These are phyloP conservation scores for Bacterosira constricta DNA, from an alignment of 108 stramenopile genomes.

Conservation along the genomic window DNA sequence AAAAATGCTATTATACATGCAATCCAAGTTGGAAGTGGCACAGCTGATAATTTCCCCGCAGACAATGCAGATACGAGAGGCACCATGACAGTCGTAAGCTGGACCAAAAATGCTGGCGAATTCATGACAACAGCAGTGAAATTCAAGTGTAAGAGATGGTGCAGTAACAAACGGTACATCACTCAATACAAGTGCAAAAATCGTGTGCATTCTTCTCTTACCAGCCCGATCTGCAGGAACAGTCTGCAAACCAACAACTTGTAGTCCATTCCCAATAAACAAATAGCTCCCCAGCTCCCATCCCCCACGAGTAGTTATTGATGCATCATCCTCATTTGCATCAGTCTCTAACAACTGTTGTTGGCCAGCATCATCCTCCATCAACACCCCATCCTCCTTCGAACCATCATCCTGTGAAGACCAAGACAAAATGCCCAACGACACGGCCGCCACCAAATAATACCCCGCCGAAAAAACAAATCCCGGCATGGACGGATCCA, in stretches of 20 bases:
- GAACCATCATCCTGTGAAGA: not conserved
- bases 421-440: constrained; percentile 32
- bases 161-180: no score
- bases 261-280: constrained; percentile 79
- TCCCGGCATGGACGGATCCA: constrained; percentile 73
- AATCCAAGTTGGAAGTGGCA: constrained; percentile 62
- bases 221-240: constrained; percentile 75
- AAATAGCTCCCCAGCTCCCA: constrained; percentile 82
- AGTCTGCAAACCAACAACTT: constrained; percentile 80
- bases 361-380: not conserved
- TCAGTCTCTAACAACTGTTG: not conserved
- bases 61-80: constrained; percentile 56
- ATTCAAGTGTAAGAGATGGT: not conserved
- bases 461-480: constrained; percentile 79
- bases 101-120: constrained; percentile 71
- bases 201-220: not conserved
- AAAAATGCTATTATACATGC: constrained; percentile 75
- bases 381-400: not conserved
- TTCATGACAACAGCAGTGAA: not conserved
- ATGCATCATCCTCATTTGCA: constrained; percentile 12
- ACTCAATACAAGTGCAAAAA: not conserved
- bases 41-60: constrained; percentile 34
- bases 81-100: constrained; percentile 85
- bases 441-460: constrained; percentile 68
- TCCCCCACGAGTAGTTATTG: constrained; percentile 47